Conservation (phyloP, 371 early-diverging fungal genomes). For the Mortierella sp. region DNA sequence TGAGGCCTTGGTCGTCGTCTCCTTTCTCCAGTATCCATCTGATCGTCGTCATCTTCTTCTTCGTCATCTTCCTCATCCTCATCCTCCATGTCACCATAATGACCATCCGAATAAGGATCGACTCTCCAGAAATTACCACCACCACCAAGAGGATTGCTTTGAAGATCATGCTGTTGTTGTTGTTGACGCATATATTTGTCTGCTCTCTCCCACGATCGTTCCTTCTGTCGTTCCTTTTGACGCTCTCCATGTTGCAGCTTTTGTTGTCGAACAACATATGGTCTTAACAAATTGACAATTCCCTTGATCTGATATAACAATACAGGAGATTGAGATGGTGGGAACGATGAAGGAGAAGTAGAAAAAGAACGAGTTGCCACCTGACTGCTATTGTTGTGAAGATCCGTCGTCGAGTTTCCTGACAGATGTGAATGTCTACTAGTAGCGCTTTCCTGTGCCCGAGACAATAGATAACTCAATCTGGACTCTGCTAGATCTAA, state of each 20-base stretch:
- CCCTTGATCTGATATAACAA: constrained; percentile 44
- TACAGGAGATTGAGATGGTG: constrained; percentile 22
- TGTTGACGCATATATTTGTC: constrained; percentile 49
- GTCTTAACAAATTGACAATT: constrained; percentile 38
- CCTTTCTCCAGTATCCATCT: constrained; percentile 37
- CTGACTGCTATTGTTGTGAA: constrained; percentile 30
- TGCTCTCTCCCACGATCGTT: constrained; percentile 46
- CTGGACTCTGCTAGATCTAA: constrained; percentile 49
- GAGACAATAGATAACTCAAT: constrained; percentile 38
- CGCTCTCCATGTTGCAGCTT: constrained; percentile 37
- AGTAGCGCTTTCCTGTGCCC: constrained; percentile 31
- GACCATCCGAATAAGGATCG: constrained; percentile 34
- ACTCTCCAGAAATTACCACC: constrained; percentile 21
- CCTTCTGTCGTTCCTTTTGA: constrained; percentile 39
- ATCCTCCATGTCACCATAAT: constrained; percentile 46
- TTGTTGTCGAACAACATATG: constrained; percentile 50
- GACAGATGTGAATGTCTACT: constrained; percentile 11
- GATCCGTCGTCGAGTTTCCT: constrained; percentile 17
- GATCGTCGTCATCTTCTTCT: constrained; percentile 23
- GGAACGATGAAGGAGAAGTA: too few species aligned
- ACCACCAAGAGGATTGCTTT: background rate
- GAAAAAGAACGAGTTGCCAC: constrained; percentile 26
- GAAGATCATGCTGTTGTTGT: too few species aligned
- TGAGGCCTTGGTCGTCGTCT: background rate
- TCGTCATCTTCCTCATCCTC: constrained; percentile 40